Evolutionary conservation across 441 rosid species (phyloP), one percentile per base, ranked within the genome.

Genomic region (Eutrema salsugineum): DNA sequence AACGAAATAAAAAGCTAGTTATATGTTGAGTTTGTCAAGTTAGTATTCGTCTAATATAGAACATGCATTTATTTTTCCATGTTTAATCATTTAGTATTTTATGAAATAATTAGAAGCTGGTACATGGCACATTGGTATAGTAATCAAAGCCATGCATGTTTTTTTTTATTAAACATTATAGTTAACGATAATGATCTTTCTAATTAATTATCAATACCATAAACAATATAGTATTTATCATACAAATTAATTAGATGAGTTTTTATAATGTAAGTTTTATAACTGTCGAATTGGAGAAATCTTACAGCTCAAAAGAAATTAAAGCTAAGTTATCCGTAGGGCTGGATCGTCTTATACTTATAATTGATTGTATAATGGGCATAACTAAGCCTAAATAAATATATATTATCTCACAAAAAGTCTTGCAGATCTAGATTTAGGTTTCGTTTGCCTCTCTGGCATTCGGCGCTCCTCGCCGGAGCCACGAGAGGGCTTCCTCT

Each of bases 11-110:
- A 54, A 53, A 17, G 20, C 24, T 39, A 58, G 54, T 65, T 66
- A 75, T 70, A 61, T 36, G 36, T 54, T 55, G 42, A 47, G 35
- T 68, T 57, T 70, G 72, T 66, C 63, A 66, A 68, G 65, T 40
- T 75, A 16, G 55, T 49, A 76, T 51, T 63, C 40, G 35, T 14
- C 36, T 32, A 65, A 49, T 33, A 47, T 32, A 70, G 56, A 43
- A 70, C 46, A 64, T 40, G 35, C n/a, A 15, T 56, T 62, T 53
- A 77, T 14, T 28, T 46, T 60, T 17, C 48, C 15, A 7, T 35
- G 22, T 53, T 38, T 17, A 42, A 24, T 60, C 56, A 46, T 67
- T 62, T 28, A 11, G 22, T n/a, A 50, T 32, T 66, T 38, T 38
- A 61, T 61, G 62, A 42, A 49, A 50, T 53, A 39, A 60, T 50